A percentile compares a stretch with the other conserved stretches of the same genome.
phyloP scores from a whole-genome alignment of 2,329 filamentous ascomycete species.

The Ramularia endophylla region DNA sequence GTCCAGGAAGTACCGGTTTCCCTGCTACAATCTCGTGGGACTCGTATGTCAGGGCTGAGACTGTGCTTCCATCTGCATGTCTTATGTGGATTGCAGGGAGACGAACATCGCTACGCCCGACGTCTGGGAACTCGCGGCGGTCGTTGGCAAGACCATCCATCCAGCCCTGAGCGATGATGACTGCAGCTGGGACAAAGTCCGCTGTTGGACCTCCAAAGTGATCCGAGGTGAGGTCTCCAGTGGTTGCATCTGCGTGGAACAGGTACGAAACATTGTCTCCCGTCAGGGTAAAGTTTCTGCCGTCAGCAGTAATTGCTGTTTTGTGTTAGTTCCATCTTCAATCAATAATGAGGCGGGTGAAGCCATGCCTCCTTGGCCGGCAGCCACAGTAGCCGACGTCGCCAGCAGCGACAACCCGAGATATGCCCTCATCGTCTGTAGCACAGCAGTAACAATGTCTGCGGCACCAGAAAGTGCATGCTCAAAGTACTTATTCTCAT shows the following conservation, averaged over 20 bases:
- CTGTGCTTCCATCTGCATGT: constrained; percentile 53
- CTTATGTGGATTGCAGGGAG: constrained; percentile 56
- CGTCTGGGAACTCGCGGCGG: constrained; percentile 58
- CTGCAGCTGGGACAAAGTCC: constrained; percentile 45
- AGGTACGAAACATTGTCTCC: constrained; percentile 55
- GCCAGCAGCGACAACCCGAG: constrained; percentile 6
- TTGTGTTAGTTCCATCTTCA: not conserved
- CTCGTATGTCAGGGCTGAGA: constrained; percentile 54
- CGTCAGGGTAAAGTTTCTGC: constrained; percentile 52
- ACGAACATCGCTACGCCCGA: constrained; percentile 58
- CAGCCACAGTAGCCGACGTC: not conserved
- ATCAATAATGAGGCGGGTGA: no score
- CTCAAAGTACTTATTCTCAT: no score
- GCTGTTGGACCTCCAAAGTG: constrained; percentile 55
- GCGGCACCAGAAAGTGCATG: no score
- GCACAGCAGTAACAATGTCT: no score
- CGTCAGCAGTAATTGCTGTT: constrained; percentile 49
- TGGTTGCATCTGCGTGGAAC: constrained; percentile 54
- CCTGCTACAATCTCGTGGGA: constrained; percentile 51
- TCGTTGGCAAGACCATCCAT: constrained; percentile 44
- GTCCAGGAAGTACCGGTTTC: constrained; percentile 51
- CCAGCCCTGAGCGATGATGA: constrained; percentile 47
- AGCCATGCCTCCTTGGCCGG: not conserved
- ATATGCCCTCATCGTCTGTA: constrained; percentile 4
- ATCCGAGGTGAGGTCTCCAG: constrained; percentile 53